Evolutionary conservation across 768 basidiomycete genomes (phyloP).

Genomic region (Fomitopsis serialis): DNA sequence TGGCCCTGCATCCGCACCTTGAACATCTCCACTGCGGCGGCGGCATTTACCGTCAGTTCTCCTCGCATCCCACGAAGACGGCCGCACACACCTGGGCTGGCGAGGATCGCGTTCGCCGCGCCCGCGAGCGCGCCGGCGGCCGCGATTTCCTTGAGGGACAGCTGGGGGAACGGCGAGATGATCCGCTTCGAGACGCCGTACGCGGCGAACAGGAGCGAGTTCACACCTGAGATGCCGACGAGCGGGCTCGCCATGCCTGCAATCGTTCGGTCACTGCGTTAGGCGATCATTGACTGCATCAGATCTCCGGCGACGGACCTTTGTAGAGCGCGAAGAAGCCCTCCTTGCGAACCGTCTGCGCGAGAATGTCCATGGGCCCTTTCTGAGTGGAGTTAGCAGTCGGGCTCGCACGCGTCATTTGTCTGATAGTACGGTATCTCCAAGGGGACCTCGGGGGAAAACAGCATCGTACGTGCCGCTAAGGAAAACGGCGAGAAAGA

Average conservation of each 20-base stretch:
- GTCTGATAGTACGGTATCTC: too few species aligned
- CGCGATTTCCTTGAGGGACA: conserved; percentile 76
- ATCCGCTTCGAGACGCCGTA: conserved; percentile 79
- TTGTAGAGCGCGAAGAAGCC: conserved; percentile 94
- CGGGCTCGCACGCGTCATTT: not conserved
- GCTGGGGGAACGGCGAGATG: conserved; percentile 83
- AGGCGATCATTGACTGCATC: not conserved
- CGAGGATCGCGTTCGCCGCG: conserved; percentile 82
- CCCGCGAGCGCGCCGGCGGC: conserved; percentile 91
- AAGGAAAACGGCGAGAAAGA: too few species aligned
- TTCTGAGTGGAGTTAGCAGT: conserved; percentile 41
- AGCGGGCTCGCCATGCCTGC: conserved; percentile 89
- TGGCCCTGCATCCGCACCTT: conserved; percentile 98
- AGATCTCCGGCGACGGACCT: conserved; percentile 40
- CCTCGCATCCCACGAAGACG: too few species aligned
- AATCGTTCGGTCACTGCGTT: not conserved
- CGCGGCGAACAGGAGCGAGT: conserved; percentile 90
- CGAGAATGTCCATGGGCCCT: conserved; percentile 89
- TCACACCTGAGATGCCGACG: conserved; percentile 91
- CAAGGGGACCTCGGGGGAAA: too few species aligned
- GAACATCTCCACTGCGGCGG: conserved; percentile 96
- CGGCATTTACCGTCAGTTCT: too few species aligned
- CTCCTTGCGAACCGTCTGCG: conserved; percentile 77
- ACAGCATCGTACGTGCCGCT: too few species aligned
- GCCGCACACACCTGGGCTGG: conserved; percentile 74